Evolutionary conservation across 148 eudicot genomes (phyloP), one percentile per base, ranked within the genome.

Genomic region (Suaeda aralocaspica): DNA sequence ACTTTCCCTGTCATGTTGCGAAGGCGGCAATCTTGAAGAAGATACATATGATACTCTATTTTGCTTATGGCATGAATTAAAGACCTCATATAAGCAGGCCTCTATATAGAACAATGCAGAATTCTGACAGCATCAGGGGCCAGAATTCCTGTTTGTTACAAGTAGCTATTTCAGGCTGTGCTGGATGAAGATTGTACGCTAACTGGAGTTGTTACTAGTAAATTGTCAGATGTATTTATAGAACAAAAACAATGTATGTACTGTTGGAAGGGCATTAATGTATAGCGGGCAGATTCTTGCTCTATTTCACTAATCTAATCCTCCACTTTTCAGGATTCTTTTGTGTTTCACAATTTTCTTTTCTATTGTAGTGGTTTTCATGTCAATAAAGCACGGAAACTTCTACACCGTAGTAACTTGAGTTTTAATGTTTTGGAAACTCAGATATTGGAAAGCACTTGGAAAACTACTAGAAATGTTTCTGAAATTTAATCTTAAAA

Each of bases 1-100:
- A 66, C 57, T 82, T 24, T 71, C 82, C 9, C 64, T 89, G 31
- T 70, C 96, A 22, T 71, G 64, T 48, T 70, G 45, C 19, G 71
- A 64, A 5, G 84, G 61, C 39, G 50, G 41, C 52, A 76, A 77
- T 18, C 45, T 72, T 46, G 87, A 86, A 58, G 83, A 88, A 22
- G 98, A 92, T 80, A 72, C 76, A 12, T 82, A 76, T 58, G 99
- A 94, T 71, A 76, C 91, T 44, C 79, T 94, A 55, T 80, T 87
- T 81, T 94, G 99, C 79, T 69, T 89, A 53, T 91, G 97, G 99
- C 91, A 91, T 73, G 99, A 89, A 76, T 70, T 94, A 36, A 94
- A 74, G 81, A 76, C 41, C 79, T 83, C 88, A 9, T 73, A 79
- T 51, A 16, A 28, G 41, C 51, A 68, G 45, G 25, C 45, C 28